Conservation (phyloP, 148 eudicot genomes). For the Pharnaceum exiguum region DNA sequence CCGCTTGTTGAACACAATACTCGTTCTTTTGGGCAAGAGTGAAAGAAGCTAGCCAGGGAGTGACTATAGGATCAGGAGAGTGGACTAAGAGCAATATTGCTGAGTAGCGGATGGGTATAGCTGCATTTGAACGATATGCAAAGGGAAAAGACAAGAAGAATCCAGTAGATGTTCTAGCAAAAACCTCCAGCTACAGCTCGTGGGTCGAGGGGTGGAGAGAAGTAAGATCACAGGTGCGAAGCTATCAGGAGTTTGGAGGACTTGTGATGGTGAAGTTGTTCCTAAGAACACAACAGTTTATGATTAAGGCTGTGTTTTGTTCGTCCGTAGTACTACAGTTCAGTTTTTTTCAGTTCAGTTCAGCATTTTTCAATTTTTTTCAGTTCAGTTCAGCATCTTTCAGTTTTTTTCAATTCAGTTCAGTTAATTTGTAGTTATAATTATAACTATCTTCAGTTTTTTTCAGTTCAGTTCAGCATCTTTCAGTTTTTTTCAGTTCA, state of each 20-base stretch:
- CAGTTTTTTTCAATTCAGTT: too few species aligned
- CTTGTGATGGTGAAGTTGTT: conserved; percentile 31
- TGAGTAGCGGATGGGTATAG: conserved; percentile 37
- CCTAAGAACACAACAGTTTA: too few species aligned
- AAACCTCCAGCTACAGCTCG: conserved; percentile 60
- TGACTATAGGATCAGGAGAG: conserved; percentile 34
- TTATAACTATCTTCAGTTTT: too few species aligned
- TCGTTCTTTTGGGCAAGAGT: conserved; percentile 86
- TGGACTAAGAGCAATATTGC: conserved; percentile 27
- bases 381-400: too few species aligned
- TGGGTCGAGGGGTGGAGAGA: conserved; percentile 50
- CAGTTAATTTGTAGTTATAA: too few species aligned
- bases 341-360: too few species aligned
- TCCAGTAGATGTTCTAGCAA: conserved; percentile 66
- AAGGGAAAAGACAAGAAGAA: conserved; percentile 52
- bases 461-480: too few species aligned
- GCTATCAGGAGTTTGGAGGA: conserved; percentile 31
- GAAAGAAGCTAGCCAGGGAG: conserved; percentile 82
- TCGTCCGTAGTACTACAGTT: too few species aligned
- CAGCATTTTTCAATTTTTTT: too few species aligned
- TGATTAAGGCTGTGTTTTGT: too few species aligned
- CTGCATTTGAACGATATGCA: conserved; percentile 54
- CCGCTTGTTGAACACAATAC: conserved; percentile 76
- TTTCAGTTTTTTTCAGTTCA: too few species aligned
- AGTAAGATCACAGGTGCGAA: conserved; percentile 40